These are phyloP conservation scores for Bruguiera sexangula DNA, from an alignment of 345 rosid genomes.

Conservation along the genomic window DNA sequence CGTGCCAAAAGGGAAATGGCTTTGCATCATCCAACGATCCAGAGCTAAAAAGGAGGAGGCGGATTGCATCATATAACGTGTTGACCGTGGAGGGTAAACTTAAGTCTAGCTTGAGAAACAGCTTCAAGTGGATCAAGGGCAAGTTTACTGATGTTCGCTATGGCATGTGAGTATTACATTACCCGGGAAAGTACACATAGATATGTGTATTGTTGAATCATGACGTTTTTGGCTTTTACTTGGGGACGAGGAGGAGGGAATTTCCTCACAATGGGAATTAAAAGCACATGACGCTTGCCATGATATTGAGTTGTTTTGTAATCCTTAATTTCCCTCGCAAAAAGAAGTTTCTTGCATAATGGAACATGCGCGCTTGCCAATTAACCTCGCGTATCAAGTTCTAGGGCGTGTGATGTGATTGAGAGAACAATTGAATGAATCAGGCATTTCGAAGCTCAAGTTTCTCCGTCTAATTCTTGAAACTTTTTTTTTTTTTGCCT, in stretches of 20 bases:
- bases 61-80: constrained; percentile 76
- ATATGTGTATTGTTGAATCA: background rate
- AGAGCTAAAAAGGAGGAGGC: constrained; percentile 80
- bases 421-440: too few species aligned
- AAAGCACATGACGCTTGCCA: background rate
- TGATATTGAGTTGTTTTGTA: background rate
- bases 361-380: too few species aligned
- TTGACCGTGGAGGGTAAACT: constrained; percentile 67
- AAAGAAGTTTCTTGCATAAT: too few species aligned
- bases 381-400: too few species aligned
- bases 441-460: too few species aligned
- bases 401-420: too few species aligned
- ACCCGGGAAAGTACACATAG: background rate
- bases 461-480: too few species aligned
- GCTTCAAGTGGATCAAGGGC: constrained; percentile 95
- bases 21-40: constrained; percentile 61
- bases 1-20: constrained; percentile 39
- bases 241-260: too few species aligned
- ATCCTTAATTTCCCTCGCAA: too few species aligned
- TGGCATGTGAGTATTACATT: constrained; percentile 20
- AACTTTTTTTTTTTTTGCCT: too few species aligned
- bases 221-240: background rate
- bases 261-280: background rate
- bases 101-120: constrained; percentile 63
- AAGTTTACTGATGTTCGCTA: constrained; percentile 53